These are phyloP conservation scores for Russula griseocarnosa DNA, from an alignment of 768 basidiomycete species.

Conservation along the genomic window DNA sequence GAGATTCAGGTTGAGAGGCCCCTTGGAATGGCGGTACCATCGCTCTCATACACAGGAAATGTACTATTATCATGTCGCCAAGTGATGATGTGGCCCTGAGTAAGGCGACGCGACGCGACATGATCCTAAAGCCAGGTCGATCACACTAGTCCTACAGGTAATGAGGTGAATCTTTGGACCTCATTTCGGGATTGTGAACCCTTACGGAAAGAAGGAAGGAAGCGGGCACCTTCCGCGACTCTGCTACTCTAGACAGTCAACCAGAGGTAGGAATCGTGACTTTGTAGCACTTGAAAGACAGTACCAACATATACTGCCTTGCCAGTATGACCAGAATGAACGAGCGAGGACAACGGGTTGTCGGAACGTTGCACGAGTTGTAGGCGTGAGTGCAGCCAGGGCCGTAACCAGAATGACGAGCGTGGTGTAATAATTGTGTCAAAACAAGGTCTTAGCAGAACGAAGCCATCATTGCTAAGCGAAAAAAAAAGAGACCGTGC, in stretches of 20 bases:
- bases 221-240: background rate
- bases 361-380: no score
- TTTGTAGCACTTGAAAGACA: background rate
- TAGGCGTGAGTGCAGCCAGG: background rate
- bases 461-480: background rate
- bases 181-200: background rate
- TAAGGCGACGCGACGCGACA: background rate
- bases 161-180: background rate
- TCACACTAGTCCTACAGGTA: background rate
- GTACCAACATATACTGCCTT: background rate
- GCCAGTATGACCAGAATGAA: background rate
- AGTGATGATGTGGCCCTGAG: background rate
- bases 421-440: constrained; percentile 4
- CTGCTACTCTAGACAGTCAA: background rate
- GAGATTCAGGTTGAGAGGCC: background rate
- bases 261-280: background rate
- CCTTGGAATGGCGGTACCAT: background rate
- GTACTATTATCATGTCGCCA: background rate
- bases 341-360: background rate
- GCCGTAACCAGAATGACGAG: background rate
- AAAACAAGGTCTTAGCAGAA: background rate
- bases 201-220: background rate
- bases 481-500: background rate
- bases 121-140: background rate
- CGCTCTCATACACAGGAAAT: background rate